Base-by-base conservation (phyloP, 257 asterid species). In the Solanum raphanifolium region DNA sequence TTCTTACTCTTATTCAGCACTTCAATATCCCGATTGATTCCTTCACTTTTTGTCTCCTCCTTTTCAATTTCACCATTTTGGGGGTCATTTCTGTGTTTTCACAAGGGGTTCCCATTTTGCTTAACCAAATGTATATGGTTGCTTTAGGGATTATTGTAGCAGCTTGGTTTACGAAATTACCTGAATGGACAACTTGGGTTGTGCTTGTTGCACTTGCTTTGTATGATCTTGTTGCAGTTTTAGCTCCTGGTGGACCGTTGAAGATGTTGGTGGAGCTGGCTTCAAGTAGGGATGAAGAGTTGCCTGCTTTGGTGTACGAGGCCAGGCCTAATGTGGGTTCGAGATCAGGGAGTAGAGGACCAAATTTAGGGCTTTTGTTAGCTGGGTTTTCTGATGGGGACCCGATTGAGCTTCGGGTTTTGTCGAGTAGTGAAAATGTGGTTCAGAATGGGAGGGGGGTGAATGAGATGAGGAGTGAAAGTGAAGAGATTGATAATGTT, bases 111-210 rank as follows among this genome's bases (percentile, higher is more conserved):
- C 99, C 99, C 15, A 95, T 97, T 71, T 39, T 95, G 68, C 88
- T 97, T 85, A 95, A 92, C 92, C 99, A 97, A 91, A 88, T 94
- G 62, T 95, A 91, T 60, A 92, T 94, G 98, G 98, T 97, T 89
- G 85, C 87, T 29, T 87, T 95, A 90, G 99, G 98, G 89, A 94
- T 97, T 48, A 94, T 95, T 55, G 98, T 93, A 62, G 99, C 99
- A 1, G 98, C 95, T 27, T 95, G 98, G 99, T 95, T 97, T 90
- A 88, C 98, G 2, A 93, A 94, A 34, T 88, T 97, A 92, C 99
- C 99, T 0, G 99, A 97, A 82, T 97, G 98, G 98, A 97, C 98
- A 13, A 97, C 98, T 5, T 97, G 99, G 99, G 92, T 90, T 88
- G 94, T 95, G 91, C 86, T 97, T 90, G 98, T 95, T 89, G 98